phyloP scores from a whole-genome alignment of 768 basidiomycete genomes.

The Mycena albidolilacea region DNA sequence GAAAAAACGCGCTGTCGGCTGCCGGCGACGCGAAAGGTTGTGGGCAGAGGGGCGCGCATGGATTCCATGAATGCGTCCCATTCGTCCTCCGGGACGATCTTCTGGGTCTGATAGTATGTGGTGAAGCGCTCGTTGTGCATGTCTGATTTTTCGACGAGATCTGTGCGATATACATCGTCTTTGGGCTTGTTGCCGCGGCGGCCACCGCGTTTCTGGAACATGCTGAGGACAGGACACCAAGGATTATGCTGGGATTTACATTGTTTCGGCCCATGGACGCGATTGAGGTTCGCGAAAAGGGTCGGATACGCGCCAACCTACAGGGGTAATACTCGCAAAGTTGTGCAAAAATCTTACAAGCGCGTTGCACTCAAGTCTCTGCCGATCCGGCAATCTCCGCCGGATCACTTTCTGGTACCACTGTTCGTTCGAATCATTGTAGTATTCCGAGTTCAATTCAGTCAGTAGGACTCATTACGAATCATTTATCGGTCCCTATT shows the following conservation, averaged over 20 bases:
- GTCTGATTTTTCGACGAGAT: constrained; percentile 69
- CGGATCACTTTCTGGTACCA: too few species aligned
- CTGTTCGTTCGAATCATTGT: too few species aligned
- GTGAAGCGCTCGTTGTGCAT: constrained; percentile 82
- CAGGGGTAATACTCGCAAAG: background rate
- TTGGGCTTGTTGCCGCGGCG: constrained; percentile 21
- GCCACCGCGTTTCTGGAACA: constrained; percentile 35
- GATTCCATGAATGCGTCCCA: constrained; percentile 82
- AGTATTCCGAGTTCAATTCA: too few species aligned
- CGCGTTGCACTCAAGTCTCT: too few species aligned
- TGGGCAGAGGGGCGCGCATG: constrained; percentile 84
- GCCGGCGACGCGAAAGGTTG: constrained; percentile 94
- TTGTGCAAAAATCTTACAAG: background rate
- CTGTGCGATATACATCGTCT: constrained; percentile 60
- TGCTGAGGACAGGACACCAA: background rate
- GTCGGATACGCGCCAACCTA: background rate
- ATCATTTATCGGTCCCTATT: too few species aligned
- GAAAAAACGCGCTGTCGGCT: constrained; percentile 77
- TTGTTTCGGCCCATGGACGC: constrained; percentile 39
- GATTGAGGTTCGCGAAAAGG: background rate
- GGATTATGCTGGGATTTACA: constrained; percentile 11
- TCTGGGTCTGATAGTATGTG: constrained; percentile 82
- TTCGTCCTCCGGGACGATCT: constrained; percentile 82
- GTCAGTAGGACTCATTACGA: too few species aligned
- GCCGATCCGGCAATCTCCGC: too few species aligned